A percentile compares a stretch with the other conserved stretches of the same genome.
Evolutionary conservation across 129 eudicot species (phyloP).

Genomic region (Lactuca saligna): DNA sequence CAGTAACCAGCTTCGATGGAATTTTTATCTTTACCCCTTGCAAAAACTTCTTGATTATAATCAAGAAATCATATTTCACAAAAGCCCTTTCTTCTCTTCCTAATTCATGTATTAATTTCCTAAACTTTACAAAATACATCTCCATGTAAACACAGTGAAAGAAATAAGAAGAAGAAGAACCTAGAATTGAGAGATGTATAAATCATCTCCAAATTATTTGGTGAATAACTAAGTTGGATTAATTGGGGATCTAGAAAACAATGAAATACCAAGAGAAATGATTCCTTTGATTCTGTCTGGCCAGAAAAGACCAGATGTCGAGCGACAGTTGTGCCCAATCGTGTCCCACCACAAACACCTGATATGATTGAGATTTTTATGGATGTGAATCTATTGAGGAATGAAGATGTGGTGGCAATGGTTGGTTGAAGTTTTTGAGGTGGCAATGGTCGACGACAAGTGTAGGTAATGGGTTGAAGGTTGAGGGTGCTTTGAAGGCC

Average conservation of each 20-base stretch:
- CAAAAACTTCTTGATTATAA: background rate
- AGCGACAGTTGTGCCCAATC: too few relatives aligned
- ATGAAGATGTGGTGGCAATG: too few relatives aligned
- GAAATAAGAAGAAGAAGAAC: too few relatives aligned
- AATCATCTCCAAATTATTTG: constrained; percentile 39
- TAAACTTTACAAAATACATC: background rate
- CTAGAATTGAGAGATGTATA: constrained; percentile 28
- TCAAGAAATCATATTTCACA: too few relatives aligned
- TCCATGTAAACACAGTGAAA: background rate
- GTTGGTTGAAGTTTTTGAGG: too few relatives aligned
- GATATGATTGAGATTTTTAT: too few relatives aligned
- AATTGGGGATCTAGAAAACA: constrained; percentile 39
- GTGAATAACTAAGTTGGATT: constrained; percentile 32
- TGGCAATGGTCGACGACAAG: too few relatives aligned
- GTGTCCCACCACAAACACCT: constrained; percentile 19
- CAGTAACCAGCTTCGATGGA: constrained; percentile 17
- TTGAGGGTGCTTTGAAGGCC: too few relatives aligned
- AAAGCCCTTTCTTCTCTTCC: constrained; percentile 52
- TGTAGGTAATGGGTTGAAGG: too few relatives aligned
- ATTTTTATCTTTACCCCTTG: constrained; percentile 27
- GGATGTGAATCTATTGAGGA: too few relatives aligned
- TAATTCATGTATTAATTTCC: constrained; percentile 30
- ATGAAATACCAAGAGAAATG: constrained; percentile 42
- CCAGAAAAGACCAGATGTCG: too few relatives aligned
- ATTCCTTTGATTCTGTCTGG: constrained; percentile 52